A percentile compares a stretch with the other conserved stretches of the same genome.
phyloP scores from a whole-genome alignment of 352 stramenopile genomes.

The Globisporangium heterothallicum region DNA sequence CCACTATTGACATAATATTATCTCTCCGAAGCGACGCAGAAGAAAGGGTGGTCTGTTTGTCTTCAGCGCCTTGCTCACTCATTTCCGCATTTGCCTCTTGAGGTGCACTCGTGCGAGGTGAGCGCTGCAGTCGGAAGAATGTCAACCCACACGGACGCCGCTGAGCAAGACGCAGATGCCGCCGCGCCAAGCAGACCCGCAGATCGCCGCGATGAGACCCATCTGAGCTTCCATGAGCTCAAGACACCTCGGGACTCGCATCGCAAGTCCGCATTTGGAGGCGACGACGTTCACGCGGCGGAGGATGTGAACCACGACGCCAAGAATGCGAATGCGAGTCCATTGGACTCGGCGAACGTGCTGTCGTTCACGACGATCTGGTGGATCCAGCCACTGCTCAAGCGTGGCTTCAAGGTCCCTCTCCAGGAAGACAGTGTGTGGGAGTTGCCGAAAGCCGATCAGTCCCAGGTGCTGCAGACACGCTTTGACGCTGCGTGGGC shows the following conservation, averaged over 20 bases:
- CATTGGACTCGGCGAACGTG: slow-evolving; percentile 29
- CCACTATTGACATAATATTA: too few species aligned
- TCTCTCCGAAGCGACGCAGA: too few species aligned
- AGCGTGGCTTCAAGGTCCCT: slow-evolving; percentile 22
- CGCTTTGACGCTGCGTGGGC: slow-evolving; percentile 41
- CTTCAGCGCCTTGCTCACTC: too few species aligned
- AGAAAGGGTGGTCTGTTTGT: too few species aligned
- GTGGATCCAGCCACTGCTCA: slow-evolving; percentile 47
- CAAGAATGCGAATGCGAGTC: slow-evolving; percentile 12
- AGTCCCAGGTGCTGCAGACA: slow-evolving; percentile 28
- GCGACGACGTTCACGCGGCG: not conserved
- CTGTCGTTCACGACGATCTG: slow-evolving; percentile 45
- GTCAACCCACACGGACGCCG: too few species aligned
- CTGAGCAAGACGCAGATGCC: too few species aligned
- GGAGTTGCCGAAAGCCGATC: slow-evolving; percentile 33
- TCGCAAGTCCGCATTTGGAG: slow-evolving; percentile 6
- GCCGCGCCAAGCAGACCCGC: too few species aligned
- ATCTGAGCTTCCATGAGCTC: slow-evolving; percentile 15
- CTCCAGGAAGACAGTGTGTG: slow-evolving; percentile 38
- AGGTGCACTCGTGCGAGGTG: too few species aligned
- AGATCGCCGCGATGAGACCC: too few species aligned
- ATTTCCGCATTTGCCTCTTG: too few species aligned
- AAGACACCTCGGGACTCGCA: slow-evolving; percentile 6
- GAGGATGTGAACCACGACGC: not conserved
- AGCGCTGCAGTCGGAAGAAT: too few species aligned